Conservation (phyloP, 73 alveolate species). For the Tetrahymena malaccensis region DNA sequence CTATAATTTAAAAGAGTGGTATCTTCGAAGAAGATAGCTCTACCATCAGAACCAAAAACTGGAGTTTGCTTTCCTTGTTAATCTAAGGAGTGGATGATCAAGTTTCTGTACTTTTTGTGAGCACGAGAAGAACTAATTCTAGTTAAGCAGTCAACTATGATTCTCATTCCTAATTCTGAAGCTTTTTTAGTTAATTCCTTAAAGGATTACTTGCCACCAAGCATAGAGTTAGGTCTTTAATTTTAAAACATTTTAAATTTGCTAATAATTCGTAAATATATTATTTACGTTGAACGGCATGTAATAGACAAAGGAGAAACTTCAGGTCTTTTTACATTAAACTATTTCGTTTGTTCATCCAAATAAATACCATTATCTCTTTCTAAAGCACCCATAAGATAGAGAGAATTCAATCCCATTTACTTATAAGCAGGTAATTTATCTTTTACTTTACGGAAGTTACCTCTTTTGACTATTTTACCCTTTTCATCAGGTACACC, state of each 20-base stretch:
- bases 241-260: background rate
- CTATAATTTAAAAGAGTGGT: conserved; percentile 43
- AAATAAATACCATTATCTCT: conserved; percentile 75
- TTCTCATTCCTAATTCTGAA: conserved; percentile 69
- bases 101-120: conserved; percentile 80
- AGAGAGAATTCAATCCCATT: conserved; percentile 78
- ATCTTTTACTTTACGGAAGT: conserved; percentile 66
- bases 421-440: conserved; percentile 57
- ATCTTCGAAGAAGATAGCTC: conserved; percentile 41
- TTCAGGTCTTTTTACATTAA: conserved; percentile 63
- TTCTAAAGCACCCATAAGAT: conserved; percentile 93
- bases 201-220: conserved; percentile 92
- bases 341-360: conserved; percentile 44
- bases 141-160: conserved; percentile 86
- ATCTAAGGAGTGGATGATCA: conserved; percentile 73
- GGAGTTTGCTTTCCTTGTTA: conserved; percentile 72
- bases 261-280: too few species aligned
- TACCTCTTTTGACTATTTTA: conserved; percentile 72
- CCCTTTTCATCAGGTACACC: conserved; percentile 84
- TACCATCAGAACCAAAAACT: conserved; percentile 96
- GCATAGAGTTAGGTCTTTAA: conserved; percentile 66
- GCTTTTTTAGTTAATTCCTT: conserved; percentile 68
- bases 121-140: conserved; percentile 83
- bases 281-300: conserved; percentile 52
- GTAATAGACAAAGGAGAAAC: conserved; percentile 91